A percentile compares a stretch with the other conserved stretches of the same genome.
These are phyloP conservation scores for Akanthomyces lecanii DNA, from an alignment of 2,329 filamentous ascomycete genomes.

Conservation along the genomic window DNA sequence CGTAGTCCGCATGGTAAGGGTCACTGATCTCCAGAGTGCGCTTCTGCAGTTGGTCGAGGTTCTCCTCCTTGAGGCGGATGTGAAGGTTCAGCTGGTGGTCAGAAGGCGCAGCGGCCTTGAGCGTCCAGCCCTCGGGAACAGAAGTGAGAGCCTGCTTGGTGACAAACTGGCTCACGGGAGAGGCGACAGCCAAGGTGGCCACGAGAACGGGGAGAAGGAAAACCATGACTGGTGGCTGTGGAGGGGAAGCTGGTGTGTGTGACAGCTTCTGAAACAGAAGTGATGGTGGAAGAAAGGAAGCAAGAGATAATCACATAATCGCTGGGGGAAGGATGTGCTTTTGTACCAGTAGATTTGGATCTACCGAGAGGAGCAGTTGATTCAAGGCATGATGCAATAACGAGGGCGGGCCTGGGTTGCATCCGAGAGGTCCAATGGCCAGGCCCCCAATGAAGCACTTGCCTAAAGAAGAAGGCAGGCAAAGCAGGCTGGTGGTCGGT, in stretches of 20 bases:
- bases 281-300: neutral
- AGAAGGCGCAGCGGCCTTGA: conserved; percentile 6
- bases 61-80: conserved; percentile 18
- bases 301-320: neutral
- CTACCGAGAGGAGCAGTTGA: neutral
- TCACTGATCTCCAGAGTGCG: conserved; percentile 16
- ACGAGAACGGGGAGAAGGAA: conserved; percentile 16
- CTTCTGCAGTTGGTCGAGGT: conserved; percentile 16
- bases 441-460: conserved; percentile 4
- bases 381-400: neutral
- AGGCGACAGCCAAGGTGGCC: conserved; percentile 16
- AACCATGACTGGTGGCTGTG: neutral
- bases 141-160: conserved; percentile 15
- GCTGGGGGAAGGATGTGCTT: neutral
- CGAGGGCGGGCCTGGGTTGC: neutral
- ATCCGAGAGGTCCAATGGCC: neutral
- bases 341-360: neutral
- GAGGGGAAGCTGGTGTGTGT: neutral
- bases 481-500: neutral
- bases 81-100: conserved; percentile 13
- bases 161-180: conserved; percentile 12
- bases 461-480: conserved; percentile 9
- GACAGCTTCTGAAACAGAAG: neutral
- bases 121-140: conserved; percentile 11
- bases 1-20: conserved; percentile 16